Evolutionary conservation across 1,139 yeast genomes (phyloP).

Genomic region (Geotrichum australiense): DNA sequence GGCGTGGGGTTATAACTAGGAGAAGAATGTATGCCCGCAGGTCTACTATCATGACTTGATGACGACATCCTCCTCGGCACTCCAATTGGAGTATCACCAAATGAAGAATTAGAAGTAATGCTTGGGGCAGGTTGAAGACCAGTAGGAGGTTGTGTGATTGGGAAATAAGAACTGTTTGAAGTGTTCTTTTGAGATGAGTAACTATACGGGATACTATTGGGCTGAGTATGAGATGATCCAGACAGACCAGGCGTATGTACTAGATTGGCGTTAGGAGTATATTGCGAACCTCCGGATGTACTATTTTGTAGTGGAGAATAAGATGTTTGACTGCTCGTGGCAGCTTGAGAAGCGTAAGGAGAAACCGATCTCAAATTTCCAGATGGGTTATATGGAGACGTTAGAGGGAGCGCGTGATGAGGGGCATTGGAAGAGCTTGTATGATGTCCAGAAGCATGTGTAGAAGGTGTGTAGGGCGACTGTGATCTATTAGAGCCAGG

Average conservation of each 20-base stretch:
- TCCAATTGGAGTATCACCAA: conserved; percentile 9
- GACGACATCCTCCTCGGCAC: background rate
- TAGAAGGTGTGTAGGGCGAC: background rate
- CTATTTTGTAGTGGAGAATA: background rate
- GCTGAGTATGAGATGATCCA: background rate
- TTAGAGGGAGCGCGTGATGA: background rate
- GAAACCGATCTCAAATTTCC: background rate
- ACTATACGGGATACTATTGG: background rate
- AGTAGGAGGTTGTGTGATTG: background rate
- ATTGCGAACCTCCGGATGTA: too few relatives aligned
- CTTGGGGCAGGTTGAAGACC: conserved; percentile 11
- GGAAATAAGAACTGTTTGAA: conserved; percentile 3
- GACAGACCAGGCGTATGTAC: too few relatives aligned
- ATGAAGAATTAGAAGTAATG: background rate
- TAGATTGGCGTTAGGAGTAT: too few relatives aligned
- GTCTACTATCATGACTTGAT: background rate
- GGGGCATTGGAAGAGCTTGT: conserved; percentile 5
- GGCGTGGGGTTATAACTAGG: background rate
- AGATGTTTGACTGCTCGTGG: background rate
- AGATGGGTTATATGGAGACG: conserved; percentile 2
- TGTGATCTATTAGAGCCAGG: background rate
- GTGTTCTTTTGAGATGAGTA: background rate
- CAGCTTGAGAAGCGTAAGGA: conserved; percentile 3
- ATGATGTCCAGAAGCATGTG: background rate
- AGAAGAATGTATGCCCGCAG: background rate